These are phyloP conservation scores for Crithidia fasciculata DNA, from an alignment of 208 protist genomes.

Conservation along the genomic window DNA sequence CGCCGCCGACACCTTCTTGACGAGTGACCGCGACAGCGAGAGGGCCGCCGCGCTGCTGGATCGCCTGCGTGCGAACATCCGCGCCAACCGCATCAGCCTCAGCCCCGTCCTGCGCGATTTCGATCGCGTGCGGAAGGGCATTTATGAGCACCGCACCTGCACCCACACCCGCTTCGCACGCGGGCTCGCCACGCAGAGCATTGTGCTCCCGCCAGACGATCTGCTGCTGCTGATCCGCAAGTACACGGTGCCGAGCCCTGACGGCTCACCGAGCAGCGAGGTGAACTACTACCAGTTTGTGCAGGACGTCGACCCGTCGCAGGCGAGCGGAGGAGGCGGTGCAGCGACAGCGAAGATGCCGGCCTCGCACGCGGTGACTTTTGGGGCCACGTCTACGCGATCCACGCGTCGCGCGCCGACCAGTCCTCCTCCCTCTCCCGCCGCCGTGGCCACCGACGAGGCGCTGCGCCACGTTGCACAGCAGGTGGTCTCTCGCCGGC, in stretches of 20 bases:
- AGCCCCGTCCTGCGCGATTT: conserved; percentile 90
- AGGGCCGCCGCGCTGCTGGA: conserved; percentile 55
- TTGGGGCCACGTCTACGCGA: too few species aligned
- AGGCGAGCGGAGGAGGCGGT: conserved; percentile 22
- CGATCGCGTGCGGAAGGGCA: conserved; percentile 79
- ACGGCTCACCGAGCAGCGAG: conserved; percentile 69
- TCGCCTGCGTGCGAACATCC: conserved; percentile 58
- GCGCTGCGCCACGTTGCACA: conserved; percentile 60
- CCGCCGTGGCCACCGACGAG: conserved; percentile 21
- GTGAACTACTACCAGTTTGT: conserved; percentile 92
- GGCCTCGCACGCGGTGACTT: too few species aligned
- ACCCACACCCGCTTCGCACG: conserved; percentile 84
- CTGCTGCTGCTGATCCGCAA: conserved; percentile 77
- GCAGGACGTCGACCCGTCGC: conserved; percentile 76
- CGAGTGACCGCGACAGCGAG: conserved; percentile 21
- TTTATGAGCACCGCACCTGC: conserved; percentile 88
- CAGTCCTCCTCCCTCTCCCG: too few species aligned
- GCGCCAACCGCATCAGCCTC: conserved; percentile 80
- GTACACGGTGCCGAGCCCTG: conserved; percentile 72
- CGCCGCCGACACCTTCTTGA: conserved; percentile 57
- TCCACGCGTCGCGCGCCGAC: too few species aligned
- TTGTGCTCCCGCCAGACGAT: conserved; percentile 78
- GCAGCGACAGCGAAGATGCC: not conserved
- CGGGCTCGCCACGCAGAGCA: conserved; percentile 81
- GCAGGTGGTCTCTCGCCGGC: conserved; percentile 60